phyloP scores from a whole-genome alignment of 139 green algal genomes.

The Desmodesmus armatus region DNA sequence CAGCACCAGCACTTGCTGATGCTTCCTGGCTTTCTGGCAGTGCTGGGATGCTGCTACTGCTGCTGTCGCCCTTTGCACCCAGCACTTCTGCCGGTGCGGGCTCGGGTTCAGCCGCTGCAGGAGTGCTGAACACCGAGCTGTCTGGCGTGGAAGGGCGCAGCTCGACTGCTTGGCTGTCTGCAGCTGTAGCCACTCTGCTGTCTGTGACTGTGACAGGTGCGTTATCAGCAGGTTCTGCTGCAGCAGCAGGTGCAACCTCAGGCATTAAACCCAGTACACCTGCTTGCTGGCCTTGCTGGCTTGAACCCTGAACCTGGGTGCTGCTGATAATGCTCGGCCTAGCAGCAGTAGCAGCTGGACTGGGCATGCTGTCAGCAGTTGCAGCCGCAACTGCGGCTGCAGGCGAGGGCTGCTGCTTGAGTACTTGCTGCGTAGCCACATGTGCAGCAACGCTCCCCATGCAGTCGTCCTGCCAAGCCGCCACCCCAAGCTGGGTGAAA shows the following conservation, averaged over 20 bases:
- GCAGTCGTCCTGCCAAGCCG: slow-evolving; percentile 17
- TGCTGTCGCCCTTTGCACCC: not conserved
- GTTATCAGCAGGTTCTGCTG: not conserved
- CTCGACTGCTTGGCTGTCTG: no score
- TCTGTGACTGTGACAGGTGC: not conserved
- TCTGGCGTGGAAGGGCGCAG: no score
- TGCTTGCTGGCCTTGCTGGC: not conserved
- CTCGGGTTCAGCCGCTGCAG: not conserved
- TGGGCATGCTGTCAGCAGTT: not conserved
- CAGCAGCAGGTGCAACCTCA: not conserved
- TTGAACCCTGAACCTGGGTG: not conserved
- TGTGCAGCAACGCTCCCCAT: no score
- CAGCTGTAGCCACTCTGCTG: not conserved
- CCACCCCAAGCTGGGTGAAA: not conserved
- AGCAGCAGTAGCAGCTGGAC: not conserved
- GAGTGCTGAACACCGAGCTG: not conserved
- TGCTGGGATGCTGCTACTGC: no score
- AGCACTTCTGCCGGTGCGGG: not conserved
- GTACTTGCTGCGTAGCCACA: no score
- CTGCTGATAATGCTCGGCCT: not conserved
- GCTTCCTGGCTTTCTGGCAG: no score
- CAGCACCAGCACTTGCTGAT: not conserved
- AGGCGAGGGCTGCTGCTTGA: not conserved
- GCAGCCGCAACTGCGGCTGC: not conserved
- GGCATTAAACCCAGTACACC: not conserved